Evolutionary conservation across 73 alveolate genomes (phyloP).

Genomic region (Tetrahymena elliotti): DNA sequence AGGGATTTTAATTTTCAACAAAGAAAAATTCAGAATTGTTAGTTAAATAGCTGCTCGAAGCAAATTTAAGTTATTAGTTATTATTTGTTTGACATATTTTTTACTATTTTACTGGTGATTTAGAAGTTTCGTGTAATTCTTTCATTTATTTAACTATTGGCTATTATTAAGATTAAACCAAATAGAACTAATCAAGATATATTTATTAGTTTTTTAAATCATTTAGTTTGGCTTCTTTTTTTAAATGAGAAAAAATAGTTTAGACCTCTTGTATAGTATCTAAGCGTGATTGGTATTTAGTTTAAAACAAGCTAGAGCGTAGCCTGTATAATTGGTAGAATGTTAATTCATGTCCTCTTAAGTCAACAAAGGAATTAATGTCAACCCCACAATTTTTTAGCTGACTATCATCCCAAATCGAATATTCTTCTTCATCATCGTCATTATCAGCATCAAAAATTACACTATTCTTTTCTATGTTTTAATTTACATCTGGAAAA

Average conservation of each 20-base stretch:
- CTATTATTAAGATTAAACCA: no score
- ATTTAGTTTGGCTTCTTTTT: neutral
- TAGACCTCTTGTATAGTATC: neutral
- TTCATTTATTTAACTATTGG: no score
- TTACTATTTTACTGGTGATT: no score
- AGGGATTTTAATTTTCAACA: no score
- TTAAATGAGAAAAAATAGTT: neutral
- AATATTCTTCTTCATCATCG: neutral
- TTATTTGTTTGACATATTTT: no score
- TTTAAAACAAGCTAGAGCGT: neutral
- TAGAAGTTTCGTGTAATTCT: no score
- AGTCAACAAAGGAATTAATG: neutral
- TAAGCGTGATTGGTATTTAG: neutral
- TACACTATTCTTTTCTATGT: neutral
- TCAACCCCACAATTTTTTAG: neutral
- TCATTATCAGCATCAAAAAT: neutral
- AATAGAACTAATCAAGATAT: neutral
- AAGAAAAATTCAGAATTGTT: no score
- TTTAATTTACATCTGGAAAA: neutral
- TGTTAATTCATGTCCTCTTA: neutral
- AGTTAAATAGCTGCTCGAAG: no score
- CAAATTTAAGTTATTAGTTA: no score
- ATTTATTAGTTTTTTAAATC: neutral
- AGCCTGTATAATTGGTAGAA: neutral
- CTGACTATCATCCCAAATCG: neutral